Percentiles rank a stretch among this genome's conserved stretches.
These are phyloP conservation scores for Salvia hispanica DNA, from an alignment of 257 asterid genomes.

Conservation along the genomic window DNA sequence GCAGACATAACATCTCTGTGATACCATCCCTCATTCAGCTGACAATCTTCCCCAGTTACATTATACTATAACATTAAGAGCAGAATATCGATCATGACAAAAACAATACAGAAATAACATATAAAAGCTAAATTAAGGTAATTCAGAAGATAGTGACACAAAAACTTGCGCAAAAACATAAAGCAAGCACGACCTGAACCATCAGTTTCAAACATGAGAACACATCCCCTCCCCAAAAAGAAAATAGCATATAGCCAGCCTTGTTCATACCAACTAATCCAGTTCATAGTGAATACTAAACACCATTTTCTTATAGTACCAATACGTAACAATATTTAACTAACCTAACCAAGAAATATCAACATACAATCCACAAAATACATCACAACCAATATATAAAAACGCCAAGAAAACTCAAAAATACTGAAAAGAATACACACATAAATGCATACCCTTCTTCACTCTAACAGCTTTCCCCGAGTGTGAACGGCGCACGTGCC, in stretches of 20 bases:
- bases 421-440: background rate
- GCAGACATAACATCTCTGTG: background rate
- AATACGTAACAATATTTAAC: background rate
- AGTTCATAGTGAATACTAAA: background rate
- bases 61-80: background rate
- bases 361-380: background rate
- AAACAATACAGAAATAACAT: too few relatives aligned
- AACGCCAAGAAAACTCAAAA: background rate
- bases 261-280: background rate
- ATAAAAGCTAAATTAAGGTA: background rate
- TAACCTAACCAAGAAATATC: background rate
- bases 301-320: background rate
- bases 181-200: background rate
- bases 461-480: conserved; percentile 75
- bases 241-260: background rate
- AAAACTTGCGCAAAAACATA: background rate
- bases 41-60: background rate
- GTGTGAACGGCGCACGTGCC: conserved; percentile 78
- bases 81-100: background rate
- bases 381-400: background rate
- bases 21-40: background rate
- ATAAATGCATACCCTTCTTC: conserved; percentile 65
- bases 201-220: background rate
- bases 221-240: background rate
- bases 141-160: background rate